Evolutionary conservation across 1,284 basidiomycete species (phyloP).

Genomic region (Marasmius oreades): DNA sequence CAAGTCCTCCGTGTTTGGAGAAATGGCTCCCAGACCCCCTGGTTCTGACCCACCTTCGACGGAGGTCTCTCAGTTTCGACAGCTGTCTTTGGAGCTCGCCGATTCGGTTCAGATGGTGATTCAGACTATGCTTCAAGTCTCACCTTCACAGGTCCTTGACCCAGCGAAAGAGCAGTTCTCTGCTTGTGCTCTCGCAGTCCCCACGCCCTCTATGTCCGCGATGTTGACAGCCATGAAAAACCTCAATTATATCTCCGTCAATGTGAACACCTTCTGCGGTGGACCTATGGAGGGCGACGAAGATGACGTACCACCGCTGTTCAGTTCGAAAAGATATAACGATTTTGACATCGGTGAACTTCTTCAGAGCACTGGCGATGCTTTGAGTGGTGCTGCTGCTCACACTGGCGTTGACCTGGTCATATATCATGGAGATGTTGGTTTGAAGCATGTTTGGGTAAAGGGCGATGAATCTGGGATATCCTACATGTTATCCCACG

Average conservation of each 20-base stretch:
- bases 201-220: conserved; percentile 83
- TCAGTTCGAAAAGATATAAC: conserved; percentile 14
- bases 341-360: conserved; percentile 72
- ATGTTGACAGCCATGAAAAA: conserved; percentile 88
- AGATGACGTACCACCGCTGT: not conserved
- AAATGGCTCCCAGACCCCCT: conserved; percentile 10
- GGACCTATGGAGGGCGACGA: not conserved
- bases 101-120: conserved; percentile 86
- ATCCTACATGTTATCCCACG: conserved; percentile 78
- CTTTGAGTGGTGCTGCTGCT: conserved; percentile 80
- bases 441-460: conserved; percentile 80
- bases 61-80: conserved; percentile 45
- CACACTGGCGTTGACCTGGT: conserved; percentile 84
- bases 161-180: conserved; percentile 90
- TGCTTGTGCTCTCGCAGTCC: conserved; percentile 80
- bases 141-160: conserved; percentile 85
- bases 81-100: conserved; percentile 78
- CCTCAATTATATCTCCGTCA: conserved; percentile 85
- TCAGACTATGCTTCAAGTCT: conserved; percentile 84
- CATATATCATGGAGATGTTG: conserved; percentile 82
- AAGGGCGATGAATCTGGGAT: conserved; percentile 83
- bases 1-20: conserved; percentile 24
- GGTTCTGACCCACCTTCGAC: conserved; percentile 22
- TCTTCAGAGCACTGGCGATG: conserved; percentile 77
- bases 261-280: conserved; percentile 53